These are phyloP conservation scores for Penicillium robsamsonii DNA, from an alignment of 495 filamentous ascomycete genomes.

Conservation along the genomic window DNA sequence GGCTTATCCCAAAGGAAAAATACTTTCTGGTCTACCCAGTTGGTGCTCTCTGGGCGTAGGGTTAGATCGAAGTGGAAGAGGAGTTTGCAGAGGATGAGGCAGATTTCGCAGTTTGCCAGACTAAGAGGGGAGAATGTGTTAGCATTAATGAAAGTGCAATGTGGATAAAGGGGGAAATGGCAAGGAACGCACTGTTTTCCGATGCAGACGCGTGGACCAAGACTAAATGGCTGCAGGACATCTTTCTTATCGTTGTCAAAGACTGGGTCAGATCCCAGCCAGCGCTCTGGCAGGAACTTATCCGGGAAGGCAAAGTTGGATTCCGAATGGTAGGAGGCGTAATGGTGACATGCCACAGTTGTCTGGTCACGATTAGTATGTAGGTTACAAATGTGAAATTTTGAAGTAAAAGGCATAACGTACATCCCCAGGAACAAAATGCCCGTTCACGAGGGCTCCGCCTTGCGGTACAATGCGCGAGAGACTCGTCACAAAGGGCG, in stretches of 20 bases:
- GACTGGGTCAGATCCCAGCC: slow-evolving; percentile 33
- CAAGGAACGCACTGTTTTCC: slow-evolving; percentile 37
- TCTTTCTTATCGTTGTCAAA: slow-evolving; percentile 38
- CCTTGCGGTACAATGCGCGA: slow-evolving; percentile 30
- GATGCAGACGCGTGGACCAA: slow-evolving; percentile 43
- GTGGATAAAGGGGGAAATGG: neutral
- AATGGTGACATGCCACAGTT: slow-evolving; percentile 34
- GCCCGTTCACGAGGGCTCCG: slow-evolving; percentile 31
- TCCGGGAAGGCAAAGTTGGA: slow-evolving; percentile 38
- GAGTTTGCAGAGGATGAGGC: slow-evolving; percentile 50
- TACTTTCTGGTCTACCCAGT: slow-evolving; percentile 43
- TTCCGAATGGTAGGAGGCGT: slow-evolving; percentile 35
- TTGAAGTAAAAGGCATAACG: neutral
- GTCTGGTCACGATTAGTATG: slow-evolving; percentile 21
- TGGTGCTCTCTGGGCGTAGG: slow-evolving; percentile 28
- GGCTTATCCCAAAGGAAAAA: slow-evolving; percentile 49
- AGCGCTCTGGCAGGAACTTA: slow-evolving; percentile 45
- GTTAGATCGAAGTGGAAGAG: slow-evolving; percentile 54
- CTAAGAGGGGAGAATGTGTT: slow-evolving; percentile 18
- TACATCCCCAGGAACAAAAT: slow-evolving; percentile 33
- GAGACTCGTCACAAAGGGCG: slow-evolving; percentile 30
- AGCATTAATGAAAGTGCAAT: neutral
- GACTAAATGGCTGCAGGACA: slow-evolving; percentile 41
- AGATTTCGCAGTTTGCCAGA: slow-evolving; percentile 56
- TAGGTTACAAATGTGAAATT: neutral